phyloP scores from a whole-genome alignment of 495 filamentous ascomycete genomes.

The Cercophora newfieldiana region DNA sequence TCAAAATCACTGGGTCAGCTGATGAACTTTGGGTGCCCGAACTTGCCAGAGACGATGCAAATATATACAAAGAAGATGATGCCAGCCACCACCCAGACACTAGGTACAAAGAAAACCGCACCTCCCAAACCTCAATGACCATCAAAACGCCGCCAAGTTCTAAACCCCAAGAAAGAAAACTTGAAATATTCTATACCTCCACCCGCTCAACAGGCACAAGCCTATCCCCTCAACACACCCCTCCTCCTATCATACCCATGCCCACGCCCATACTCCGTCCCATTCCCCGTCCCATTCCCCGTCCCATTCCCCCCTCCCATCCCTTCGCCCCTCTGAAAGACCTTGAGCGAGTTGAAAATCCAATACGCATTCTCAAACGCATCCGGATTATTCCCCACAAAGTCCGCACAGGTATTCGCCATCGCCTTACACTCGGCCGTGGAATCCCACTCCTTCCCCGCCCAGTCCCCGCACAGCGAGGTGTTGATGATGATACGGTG shows the following conservation, averaged over 20 bases:
- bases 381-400: constrained; percentile 62
- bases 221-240: too few species aligned
- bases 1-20: too few species aligned
- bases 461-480: constrained; percentile 89
- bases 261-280: background rate
- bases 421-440: constrained; percentile 42
- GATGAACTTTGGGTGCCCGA: too few species aligned
- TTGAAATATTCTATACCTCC: background rate
- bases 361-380: constrained; percentile 67
- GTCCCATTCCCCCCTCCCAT: constrained; percentile 2
- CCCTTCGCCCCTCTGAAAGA: constrained; percentile 48
- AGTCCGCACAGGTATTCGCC: constrained; percentile 59
- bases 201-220: background rate
- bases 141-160: background rate
- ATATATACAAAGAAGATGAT: background rate
- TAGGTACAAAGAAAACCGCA: background rate
- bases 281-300: background rate
- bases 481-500: constrained; percentile 80
- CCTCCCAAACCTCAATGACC: background rate
- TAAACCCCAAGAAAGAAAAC: background rate
- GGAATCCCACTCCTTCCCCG: constrained; percentile 59
- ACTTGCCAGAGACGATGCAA: background rate
- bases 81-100: background rate
- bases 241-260: background rate
- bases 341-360: constrained; percentile 66